phyloP scores from a whole-genome alignment of 345 rosid genomes.

The Luvunga scandens region DNA sequence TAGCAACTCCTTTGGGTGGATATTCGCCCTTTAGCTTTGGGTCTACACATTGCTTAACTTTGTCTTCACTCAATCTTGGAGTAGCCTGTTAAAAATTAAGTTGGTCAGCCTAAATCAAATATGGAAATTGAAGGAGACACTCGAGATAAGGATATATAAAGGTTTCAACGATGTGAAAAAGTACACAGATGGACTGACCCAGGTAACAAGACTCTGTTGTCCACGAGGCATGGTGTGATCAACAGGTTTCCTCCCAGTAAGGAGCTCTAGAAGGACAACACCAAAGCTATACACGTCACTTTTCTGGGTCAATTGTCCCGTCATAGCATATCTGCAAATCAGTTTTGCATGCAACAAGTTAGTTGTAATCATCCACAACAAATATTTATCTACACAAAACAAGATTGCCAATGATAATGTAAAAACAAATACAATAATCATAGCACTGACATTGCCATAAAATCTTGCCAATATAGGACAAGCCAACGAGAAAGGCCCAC shows the following conservation, averaged over 20 bases:
- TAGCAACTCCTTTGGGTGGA: conserved; percentile 95
- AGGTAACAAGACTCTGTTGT: conserved; percentile 95
- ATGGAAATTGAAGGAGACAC: neutral
- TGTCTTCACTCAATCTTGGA: conserved; percentile 97
- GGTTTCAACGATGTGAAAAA: neutral
- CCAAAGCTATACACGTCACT: conserved; percentile 99
- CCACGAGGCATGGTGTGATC: conserved; percentile 99
- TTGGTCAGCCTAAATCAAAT: conserved; percentile 1
- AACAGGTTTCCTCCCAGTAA: conserved; percentile 97
- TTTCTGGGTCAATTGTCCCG: conserved; percentile 95
- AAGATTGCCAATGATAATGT: neutral
- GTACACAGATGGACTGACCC: conserved; percentile 47
- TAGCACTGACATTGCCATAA: neutral
- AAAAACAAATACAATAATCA: neutral
- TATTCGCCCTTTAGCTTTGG: conserved; percentile 93
- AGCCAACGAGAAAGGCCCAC: neutral
- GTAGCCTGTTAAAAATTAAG: conserved; percentile 59
- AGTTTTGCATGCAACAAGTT: conserved; percentile 2
- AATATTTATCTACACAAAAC: neutral
- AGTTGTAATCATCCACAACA: conserved; percentile 7
- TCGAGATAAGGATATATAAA: neutral
- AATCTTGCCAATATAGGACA: neutral
- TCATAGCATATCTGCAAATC: conserved; percentile 85
- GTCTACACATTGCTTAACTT: conserved; percentile 97
- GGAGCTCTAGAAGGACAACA: conserved; percentile 90